Evolutionary conservation across 139 green algal genomes (phyloP).

Genomic region (Chlamydomonas sp.): DNA sequence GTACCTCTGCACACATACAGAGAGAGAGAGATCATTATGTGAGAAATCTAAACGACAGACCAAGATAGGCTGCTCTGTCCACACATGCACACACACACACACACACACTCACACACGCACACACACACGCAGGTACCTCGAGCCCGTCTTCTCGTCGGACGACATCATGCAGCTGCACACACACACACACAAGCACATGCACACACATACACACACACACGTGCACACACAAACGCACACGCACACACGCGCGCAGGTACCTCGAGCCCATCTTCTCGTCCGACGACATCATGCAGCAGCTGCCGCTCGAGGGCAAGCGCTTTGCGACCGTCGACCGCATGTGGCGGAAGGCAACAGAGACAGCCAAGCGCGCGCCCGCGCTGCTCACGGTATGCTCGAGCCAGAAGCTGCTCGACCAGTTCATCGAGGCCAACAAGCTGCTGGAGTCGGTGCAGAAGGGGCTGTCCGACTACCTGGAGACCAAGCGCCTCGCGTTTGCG

Average conservation of each 20-base stretch:
- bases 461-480: conserved; percentile 68
- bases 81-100: too few relatives aligned
- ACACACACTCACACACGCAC: too few relatives aligned
- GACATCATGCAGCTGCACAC: conserved; percentile 81
- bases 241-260: too few relatives aligned
- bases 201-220: too few relatives aligned
- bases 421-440: conserved; percentile 57
- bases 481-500: conserved; percentile 65
- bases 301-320: conserved; percentile 73
- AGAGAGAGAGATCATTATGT: too few relatives aligned
- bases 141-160: conserved; percentile 73
- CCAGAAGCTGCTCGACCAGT: conserved; percentile 56
- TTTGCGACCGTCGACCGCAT: conserved; percentile 69
- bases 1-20: too few relatives aligned
- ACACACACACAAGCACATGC: too few relatives aligned
- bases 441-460: conserved; percentile 65
- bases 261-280: conserved; percentile 78
- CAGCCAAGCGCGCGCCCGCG: conserved; percentile 38
- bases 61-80: too few relatives aligned
- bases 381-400: conserved; percentile 50
- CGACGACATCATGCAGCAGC: conserved; percentile 76
- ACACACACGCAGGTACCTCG: too few relatives aligned
- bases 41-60: too few relatives aligned
- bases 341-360: conserved; percentile 63
- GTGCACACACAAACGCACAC: too few relatives aligned